A percentile compares a stretch with the other conserved stretches of the same genome.
phyloP scores from a whole-genome alignment of 441 rosid species.

The Populus hybrid region DNA sequence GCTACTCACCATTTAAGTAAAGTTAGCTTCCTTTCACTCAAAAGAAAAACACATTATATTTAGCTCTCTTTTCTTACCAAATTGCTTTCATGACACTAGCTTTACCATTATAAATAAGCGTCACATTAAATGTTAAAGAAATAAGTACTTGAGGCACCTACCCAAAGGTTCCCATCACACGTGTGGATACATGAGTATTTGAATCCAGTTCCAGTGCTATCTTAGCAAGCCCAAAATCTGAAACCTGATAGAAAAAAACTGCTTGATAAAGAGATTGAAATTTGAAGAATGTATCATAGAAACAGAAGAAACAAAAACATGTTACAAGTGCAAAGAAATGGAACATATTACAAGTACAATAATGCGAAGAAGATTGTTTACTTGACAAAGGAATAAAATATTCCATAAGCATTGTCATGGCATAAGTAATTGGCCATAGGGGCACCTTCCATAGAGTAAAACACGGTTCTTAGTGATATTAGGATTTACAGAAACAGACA shows the following conservation, averaged over 20 bases:
- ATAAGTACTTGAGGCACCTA: conserved; percentile 25
- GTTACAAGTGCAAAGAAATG: conserved; percentile 6
- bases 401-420: conserved; percentile 16
- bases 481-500: conserved; percentile 18
- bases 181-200: conserved; percentile 83
- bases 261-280: neutral
- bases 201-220: conserved; percentile 77
- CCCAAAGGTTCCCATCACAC: conserved; percentile 99
- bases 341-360: conserved; percentile 6
- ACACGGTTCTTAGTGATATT: neutral
- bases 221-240: conserved; percentile 97
- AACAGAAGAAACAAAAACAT: conserved; percentile 8
- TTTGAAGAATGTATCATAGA: conserved; percentile 6
- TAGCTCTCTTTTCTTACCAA: neutral
- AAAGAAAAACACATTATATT: neutral
- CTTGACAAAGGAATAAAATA: conserved; percentile 7
- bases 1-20: neutral
- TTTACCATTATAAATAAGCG: neutral
- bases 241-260: conserved; percentile 46
- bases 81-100: neutral
- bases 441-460: conserved; percentile 9
- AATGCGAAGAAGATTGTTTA: conserved; percentile 1
- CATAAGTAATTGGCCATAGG: neutral
- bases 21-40: neutral
- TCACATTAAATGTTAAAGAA: neutral